Evolutionary conservation across 441 rosid species (phyloP), one percentile per base, ranked within the genome.

Genomic region (Pelargonium myrrhifolium): DNA sequence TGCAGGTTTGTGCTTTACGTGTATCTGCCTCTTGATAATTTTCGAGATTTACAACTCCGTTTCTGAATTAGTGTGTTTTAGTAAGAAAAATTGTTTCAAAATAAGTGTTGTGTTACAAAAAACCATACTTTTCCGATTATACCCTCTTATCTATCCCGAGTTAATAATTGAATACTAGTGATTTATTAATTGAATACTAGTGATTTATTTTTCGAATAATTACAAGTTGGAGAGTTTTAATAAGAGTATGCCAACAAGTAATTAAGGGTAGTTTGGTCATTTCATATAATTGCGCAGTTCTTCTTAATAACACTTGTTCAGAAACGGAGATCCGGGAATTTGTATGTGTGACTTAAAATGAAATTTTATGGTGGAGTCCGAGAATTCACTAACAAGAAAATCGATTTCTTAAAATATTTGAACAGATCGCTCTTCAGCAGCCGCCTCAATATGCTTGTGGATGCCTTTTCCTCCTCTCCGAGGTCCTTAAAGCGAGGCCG

Each of bases 381-480:
- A 43, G 59, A 31, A 0, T 55, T 39, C 17, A 17, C 49, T 18
- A 4, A 3, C 64, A 35, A 14, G 8, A 31, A 51, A 66, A 59
- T 55, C 71, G 66, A 75, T 64, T 15, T 24, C 37, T 62, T 62
- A 21, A 63, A 66, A 55, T 55, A 20, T 55, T 18, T 55, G 26
- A 49, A 35, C 84, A 94, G 99, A 93, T 89, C 72, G 90, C 94
- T 17, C 89, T 94, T 69, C 99, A 90, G 75, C 98, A 87, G 83
- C 98, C 98, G 26, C 90, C 99, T 65, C 93, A 92, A 61, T 87
- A 83, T 81, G 88, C 98, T 40, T 94, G 99, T 71, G 99, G 96
- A 72, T 94, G 85, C 79, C 89, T 94, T 47, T 92, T 94, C 81
- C 94, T 89, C 69, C 82, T 94, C 28, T 94, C 99, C 21, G 99